Evolutionary conservation across 345 rosid genomes (phyloP).

Genomic region (Durio zibethinus): DNA sequence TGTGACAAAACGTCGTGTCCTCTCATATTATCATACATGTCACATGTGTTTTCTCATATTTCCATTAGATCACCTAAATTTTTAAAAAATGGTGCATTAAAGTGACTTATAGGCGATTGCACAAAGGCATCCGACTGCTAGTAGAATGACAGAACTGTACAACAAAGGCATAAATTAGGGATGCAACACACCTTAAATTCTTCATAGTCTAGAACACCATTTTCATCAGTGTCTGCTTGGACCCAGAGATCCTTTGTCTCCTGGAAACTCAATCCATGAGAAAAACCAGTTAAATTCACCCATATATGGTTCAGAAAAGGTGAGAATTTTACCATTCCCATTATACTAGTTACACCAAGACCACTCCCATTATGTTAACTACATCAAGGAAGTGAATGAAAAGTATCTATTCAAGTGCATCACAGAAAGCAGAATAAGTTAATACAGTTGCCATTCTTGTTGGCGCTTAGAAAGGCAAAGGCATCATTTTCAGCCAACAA

Average conservation of each 20-base stretch:
- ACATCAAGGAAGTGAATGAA: conserved; percentile 1
- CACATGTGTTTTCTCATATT: background rate
- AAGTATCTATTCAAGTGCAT: conserved; percentile 64
- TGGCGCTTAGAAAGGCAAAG: conserved; percentile 58
- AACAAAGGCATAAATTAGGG: background rate
- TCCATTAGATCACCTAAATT: background rate
- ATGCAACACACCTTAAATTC: conserved; percentile 51
- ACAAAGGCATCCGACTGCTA: background rate
- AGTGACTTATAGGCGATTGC: background rate
- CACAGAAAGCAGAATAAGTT: conserved; percentile 58
- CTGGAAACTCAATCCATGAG: conserved; percentile 59
- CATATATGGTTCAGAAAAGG: conserved; percentile 20
- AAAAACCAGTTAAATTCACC: conserved; percentile 56
- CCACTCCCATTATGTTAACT: too few relatives aligned
- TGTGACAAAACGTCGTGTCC: too few relatives aligned
- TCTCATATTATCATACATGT: background rate
- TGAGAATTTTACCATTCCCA: conserved; percentile 11
- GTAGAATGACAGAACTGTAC: background rate
- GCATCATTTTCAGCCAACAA: conserved; percentile 52
- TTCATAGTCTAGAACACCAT: conserved; percentile 58
- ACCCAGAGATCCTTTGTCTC: conserved; percentile 61
- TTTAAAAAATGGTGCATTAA: background rate
- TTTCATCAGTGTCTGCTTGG: conserved; percentile 55
- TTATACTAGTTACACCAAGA: background rate
- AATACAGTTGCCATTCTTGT: conserved; percentile 41